These are phyloP conservation scores for Rhazya stricta DNA, from an alignment of 257 asterid species.

Conservation along the genomic window DNA sequence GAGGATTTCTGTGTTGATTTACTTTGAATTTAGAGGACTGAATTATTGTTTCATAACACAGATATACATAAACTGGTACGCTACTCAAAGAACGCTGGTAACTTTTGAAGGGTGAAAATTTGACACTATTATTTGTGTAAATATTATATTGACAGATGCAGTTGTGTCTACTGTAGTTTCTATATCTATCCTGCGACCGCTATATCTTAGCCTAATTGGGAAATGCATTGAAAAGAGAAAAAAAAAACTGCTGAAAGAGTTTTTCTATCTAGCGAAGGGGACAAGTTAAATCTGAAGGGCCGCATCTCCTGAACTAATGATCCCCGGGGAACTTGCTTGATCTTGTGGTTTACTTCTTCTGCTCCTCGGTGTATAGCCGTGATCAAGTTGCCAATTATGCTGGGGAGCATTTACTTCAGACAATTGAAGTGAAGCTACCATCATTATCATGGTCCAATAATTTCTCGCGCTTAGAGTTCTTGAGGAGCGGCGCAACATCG, in stretches of 20 bases:
- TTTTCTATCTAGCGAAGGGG: no score
- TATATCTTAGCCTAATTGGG: not conserved
- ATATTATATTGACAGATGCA: not conserved
- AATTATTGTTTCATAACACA: no score
- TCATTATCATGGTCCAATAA: constrained; percentile 27
- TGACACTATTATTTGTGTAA: not conserved
- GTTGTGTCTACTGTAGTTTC: not conserved
- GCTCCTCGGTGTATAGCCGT: not conserved
- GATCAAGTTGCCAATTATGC: not conserved
- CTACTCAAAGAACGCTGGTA: not conserved
- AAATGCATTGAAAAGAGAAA: not conserved
- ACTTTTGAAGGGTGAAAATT: not conserved
- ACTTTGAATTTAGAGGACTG: no score
- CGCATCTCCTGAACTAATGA: no score
- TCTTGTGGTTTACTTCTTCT: not conserved
- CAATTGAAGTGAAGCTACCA: constrained; percentile 28
- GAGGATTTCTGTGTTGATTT: no score
- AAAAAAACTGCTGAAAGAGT: no score
- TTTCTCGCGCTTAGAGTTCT: constrained; percentile 27
- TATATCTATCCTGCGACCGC: not conserved
- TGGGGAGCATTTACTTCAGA: constrained; percentile 10
- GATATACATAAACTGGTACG: not conserved
- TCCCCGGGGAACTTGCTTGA: no score
- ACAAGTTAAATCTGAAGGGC: not conserved
- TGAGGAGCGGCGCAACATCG: constrained; percentile 66